These are phyloP conservation scores for Xylariomycetidae sp. DNA, from an alignment of 2,329 filamentous ascomycete genomes.

Conservation along the genomic window DNA sequence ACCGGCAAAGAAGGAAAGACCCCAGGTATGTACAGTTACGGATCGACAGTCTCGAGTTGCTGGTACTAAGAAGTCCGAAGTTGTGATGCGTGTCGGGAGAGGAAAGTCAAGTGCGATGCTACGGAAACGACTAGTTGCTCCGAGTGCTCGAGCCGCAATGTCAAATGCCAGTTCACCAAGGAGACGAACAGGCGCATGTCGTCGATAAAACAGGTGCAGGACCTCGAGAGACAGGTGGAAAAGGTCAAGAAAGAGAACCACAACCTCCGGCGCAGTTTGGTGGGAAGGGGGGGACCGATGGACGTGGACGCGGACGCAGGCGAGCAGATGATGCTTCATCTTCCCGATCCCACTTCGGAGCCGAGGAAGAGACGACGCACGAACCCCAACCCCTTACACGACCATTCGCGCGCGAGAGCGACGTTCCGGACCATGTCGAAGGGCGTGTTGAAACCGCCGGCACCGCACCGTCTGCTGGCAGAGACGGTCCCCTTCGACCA, in stretches of 20 bases:
- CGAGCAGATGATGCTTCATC: conserved; percentile 45
- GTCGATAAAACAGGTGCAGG: conserved; percentile 97
- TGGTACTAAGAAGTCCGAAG: conserved; percentile 27
- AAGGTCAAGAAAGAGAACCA: conserved; percentile 74
- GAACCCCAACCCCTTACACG: conserved; percentile 47
- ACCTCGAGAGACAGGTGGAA: conserved; percentile 86
- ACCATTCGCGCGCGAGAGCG: conserved; percentile 64
- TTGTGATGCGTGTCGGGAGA: conserved; percentile 91
- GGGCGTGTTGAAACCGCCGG: conserved; percentile 74
- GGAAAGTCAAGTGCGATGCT: conserved; percentile 85
- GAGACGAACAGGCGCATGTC: conserved; percentile 98
- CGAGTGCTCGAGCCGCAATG: conserved; percentile 91
- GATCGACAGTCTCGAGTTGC: background rate
- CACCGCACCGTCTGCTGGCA: conserved; percentile 54
- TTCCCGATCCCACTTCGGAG: conserved; percentile 61
- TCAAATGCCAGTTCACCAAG: conserved; percentile 98
- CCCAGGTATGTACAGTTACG: conserved; percentile 49
- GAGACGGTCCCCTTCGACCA: conserved; percentile 41
- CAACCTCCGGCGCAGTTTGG: conserved; percentile 61
- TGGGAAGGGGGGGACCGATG: conserved; percentile 43
- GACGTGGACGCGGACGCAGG: conserved; percentile 41
- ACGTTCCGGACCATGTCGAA: conserved; percentile 69
- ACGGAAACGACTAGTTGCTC: conserved; percentile 95
- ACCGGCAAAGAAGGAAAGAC: conserved; percentile 90
- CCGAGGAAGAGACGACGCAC: conserved; percentile 58